A percentile compares a stretch with the other conserved stretches of the same genome.
These are phyloP conservation scores for Letharia lupina DNA, from an alignment of 495 filamentous ascomycete species.

Conservation along the genomic window DNA sequence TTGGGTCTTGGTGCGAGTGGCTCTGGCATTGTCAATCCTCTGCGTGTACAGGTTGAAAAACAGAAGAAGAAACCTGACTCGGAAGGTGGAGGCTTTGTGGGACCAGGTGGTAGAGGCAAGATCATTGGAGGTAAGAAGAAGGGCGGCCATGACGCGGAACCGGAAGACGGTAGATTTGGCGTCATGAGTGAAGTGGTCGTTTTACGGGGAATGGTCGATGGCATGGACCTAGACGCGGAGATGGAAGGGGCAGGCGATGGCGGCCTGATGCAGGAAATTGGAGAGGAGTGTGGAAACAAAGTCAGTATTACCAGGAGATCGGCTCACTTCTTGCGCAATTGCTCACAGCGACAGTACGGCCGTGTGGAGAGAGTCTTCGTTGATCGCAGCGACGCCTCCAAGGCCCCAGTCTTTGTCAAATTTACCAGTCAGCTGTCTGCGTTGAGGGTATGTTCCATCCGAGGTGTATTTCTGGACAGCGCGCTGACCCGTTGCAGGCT, in stretches of 20 bases:
- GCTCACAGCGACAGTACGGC: constrained; percentile 54
- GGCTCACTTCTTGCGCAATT: neutral
- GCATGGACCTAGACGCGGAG: constrained; percentile 65
- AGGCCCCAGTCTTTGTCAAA: constrained; percentile 75
- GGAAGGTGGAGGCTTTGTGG: constrained; percentile 70
- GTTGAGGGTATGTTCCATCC: constrained; percentile 53
- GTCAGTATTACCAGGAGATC: constrained; percentile 30
- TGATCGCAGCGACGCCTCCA: constrained; percentile 42
- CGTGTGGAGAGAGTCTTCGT: constrained; percentile 77
- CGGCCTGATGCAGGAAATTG: constrained; percentile 84
- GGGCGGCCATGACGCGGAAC: constrained; percentile 35
- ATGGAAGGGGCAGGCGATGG: constrained; percentile 47
- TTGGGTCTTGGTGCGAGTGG: constrained; percentile 73
- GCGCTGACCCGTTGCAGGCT: constrained; percentile 43
- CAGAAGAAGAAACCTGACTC: constrained; percentile 66
- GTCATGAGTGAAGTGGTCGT: constrained; percentile 72
- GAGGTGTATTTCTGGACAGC: constrained; percentile 3
- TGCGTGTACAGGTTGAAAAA: constrained; percentile 78
- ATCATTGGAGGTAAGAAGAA: constrained; percentile 65
- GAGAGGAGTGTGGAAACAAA: constrained; percentile 80
- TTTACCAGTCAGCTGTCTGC: constrained; percentile 77
- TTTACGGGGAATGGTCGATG: constrained; percentile 71
- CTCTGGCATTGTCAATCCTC: constrained; percentile 71
- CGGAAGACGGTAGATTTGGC: constrained; percentile 58
- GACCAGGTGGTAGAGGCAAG: constrained; percentile 60